phyloP scores from a whole-genome alignment of 2,329 filamentous ascomycete species.

The Lasiodiplodia sp. region DNA sequence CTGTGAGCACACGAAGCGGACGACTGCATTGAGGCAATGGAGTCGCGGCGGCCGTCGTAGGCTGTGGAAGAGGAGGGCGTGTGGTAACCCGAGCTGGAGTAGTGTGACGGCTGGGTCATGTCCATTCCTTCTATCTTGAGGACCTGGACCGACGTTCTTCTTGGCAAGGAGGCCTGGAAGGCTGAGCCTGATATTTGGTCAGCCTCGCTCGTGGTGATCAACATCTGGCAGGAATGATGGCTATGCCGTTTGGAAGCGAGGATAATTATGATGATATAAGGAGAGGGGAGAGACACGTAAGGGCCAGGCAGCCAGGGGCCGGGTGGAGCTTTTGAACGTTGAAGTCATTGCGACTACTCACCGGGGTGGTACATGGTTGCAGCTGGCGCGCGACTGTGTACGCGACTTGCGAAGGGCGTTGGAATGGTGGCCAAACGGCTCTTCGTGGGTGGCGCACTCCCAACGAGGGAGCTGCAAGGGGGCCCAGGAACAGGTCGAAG shows the following conservation, averaged over 20 bases:
- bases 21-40: conserved; percentile 41
- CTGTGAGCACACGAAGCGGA: conserved; percentile 34
- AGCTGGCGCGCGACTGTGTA: conserved; percentile 42
- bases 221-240: conserved; percentile 28
- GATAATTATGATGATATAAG: conserved; percentile 28
- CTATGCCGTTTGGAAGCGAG: conserved; percentile 19
- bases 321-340: conserved; percentile 40
- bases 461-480: conserved; percentile 43
- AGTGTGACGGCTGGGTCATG: conserved; percentile 36
- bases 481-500: conserved; percentile 29
- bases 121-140: conserved; percentile 35
- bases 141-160: conserved; percentile 19
- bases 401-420: conserved; percentile 44
- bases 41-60: conserved; percentile 43
- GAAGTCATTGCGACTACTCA: conserved; percentile 42
- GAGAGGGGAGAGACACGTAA: conserved; percentile 32
- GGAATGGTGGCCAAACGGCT: conserved; percentile 41
- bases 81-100: conserved; percentile 37
- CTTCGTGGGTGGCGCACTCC: conserved; percentile 31
- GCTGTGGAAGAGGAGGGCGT: conserved; percentile 37
- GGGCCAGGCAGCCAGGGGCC: conserved; percentile 33
- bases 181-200: conserved; percentile 29
- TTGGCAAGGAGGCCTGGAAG: conserved; percentile 14
- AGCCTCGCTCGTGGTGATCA: conserved; percentile 25
- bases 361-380: conserved; percentile 43